Evolutionary conservation across 768 basidiomycete genomes (phyloP).

Genomic region (Lentinus brumalis): DNA sequence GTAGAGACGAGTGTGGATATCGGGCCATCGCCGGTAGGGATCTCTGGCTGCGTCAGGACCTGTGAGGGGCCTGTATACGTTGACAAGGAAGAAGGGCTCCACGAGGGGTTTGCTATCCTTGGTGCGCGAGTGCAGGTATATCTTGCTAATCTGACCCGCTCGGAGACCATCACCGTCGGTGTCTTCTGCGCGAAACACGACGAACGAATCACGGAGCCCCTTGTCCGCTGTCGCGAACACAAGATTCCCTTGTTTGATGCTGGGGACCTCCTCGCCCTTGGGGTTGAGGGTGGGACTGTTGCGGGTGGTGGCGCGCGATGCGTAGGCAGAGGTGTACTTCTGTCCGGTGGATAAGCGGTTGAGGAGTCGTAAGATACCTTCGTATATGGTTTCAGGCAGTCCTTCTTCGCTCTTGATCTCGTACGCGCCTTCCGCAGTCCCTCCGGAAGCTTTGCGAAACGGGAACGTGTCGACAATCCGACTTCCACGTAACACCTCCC

Average conservation of each 20-base stretch:
- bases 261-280: too few species aligned
- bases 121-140: neutral
- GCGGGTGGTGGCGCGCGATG: too few species aligned
- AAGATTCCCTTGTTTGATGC: too few species aligned
- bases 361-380: too few species aligned
- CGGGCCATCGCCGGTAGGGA: neutral
- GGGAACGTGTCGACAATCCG: neutral
- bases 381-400: too few species aligned
- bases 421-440: neutral
- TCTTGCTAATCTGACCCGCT: constrained; percentile 2
- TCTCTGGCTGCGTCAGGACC: neutral
- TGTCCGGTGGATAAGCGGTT: too few species aligned
- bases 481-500: neutral
- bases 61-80: neutral
- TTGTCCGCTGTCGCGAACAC: too few species aligned
- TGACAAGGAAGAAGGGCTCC: neutral
- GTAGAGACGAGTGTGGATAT: neutral
- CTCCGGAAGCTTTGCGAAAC: too few species aligned
- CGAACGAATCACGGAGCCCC: too few species aligned
- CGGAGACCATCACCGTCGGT: neutral
- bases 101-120: neutral
- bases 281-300: too few species aligned
- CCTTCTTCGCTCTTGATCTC: too few species aligned
- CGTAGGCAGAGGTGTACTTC: too few species aligned
- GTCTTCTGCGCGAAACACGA: neutral